Base-by-base conservation (phyloP, 1,139 yeast genomes). In the Kodamaea anthophila region DNA sequence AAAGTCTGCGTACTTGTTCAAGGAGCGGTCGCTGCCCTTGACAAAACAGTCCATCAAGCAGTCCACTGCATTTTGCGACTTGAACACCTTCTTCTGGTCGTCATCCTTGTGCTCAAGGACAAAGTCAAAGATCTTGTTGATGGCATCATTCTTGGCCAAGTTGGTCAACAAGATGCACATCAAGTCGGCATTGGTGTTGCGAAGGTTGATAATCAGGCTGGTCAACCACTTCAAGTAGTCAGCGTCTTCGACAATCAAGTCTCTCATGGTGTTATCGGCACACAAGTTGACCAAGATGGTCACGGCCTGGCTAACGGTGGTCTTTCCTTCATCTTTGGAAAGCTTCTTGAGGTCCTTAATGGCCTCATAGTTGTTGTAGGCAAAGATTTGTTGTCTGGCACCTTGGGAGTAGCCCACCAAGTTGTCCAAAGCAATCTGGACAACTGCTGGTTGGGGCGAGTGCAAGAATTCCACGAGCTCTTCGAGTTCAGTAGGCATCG, bases 1-100 rank as follows among this genome's bases (percentile, higher is more conserved):
- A 46, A 59, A 91, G 42, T 74, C 72, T 4, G 94, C 94, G 44
- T 64, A 70, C 44, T 69, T 70, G 57, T 85, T 87, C 35, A 85
- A 63, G 10, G 74, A 58, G 50, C 87, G 67, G 42, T 82, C 88
- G 29, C 71, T 65, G 5, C 96, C 96, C 49, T 83, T 83, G 27
- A 87, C 96, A 53, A 87, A 88, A 49, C 93, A 78, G 57, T 86
- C 95, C 78, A 87, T 74, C 26, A 88, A 64, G 53, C 93, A 82
- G 49, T 85, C 94, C 58, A 86, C 68, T n/a, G 77, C 77, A 23
- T 62, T 65, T 8, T 48, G 48, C 34, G 88, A 77, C 42, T 67
- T 67, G 58, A 79, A 81, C 4, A 69, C 49, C 28, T 58, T 47
- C 28, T 43, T 41, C 25, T 54, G 54, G 5, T 49, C 56, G 12